Conservation (phyloP, 805 yeast genomes). For the Pichia heedii region DNA sequence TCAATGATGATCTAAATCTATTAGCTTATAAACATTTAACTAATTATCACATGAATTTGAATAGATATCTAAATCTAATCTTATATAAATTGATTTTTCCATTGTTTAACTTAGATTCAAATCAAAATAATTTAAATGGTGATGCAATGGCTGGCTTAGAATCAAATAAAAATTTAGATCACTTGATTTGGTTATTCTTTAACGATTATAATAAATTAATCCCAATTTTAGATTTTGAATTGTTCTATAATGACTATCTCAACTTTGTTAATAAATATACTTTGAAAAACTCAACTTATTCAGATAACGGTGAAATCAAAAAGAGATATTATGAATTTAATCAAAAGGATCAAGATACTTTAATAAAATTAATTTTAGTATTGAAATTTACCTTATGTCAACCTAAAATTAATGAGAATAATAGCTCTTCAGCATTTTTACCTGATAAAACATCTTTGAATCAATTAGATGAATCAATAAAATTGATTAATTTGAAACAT, state of each 20-base stretch:
- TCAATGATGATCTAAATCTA: neutral
- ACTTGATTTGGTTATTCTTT: constrained; percentile 39
- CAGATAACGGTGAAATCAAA: constrained; percentile 36
- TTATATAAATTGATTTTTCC: constrained; percentile 28
- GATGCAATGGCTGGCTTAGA: neutral
- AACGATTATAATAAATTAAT: constrained; percentile 44
- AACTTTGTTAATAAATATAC: constrained; percentile 36
- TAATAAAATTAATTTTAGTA: constrained; percentile 44
- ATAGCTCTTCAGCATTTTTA: constrained; percentile 13
- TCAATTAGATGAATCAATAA: constrained; percentile 26
- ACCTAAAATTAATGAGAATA: constrained; percentile 20
- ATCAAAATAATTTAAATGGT: neutral
- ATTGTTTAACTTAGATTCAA: constrained; percentile 13
- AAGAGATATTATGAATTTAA: constrained; percentile 27
- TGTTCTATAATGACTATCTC: constrained; percentile 44
- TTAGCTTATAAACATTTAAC: constrained; percentile 12
- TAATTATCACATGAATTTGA: constrained; percentile 30
- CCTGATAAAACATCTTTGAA: constrained; percentile 22
- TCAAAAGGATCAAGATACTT: constrained; percentile 27
- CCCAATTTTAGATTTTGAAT: constrained; percentile 45
- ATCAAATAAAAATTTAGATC: constrained; percentile 32
- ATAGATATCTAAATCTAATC: constrained; percentile 27
- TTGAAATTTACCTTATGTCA: constrained; percentile 40
- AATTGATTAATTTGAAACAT: constrained; percentile 29
- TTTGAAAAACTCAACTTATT: constrained; percentile 23